Evolutionary conservation across 257 asterid species (phyloP).

Genomic region (Leptodermis oblonga): DNA sequence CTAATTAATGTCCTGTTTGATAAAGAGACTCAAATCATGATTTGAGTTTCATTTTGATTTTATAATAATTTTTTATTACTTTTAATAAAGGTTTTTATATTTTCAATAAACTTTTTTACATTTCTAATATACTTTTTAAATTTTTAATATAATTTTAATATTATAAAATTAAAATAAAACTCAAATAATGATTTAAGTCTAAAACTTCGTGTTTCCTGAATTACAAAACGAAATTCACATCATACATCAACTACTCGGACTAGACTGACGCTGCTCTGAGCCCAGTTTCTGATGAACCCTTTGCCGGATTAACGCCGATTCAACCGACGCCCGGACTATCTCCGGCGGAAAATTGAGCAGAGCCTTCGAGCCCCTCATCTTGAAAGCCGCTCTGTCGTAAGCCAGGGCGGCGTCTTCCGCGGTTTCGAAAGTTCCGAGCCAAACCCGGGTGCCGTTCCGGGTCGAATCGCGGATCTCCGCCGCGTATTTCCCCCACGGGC

Average conservation of each 20-base stretch:
- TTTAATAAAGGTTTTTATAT: too few relatives aligned
- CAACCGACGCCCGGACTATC: constrained; percentile 20
- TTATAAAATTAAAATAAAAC: too few relatives aligned
- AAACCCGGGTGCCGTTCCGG: constrained; percentile 43
- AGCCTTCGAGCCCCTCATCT: constrained; percentile 61
- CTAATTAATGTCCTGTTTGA: too few relatives aligned
- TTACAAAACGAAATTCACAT: not conserved
- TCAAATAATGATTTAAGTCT: too few relatives aligned
- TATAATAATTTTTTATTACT: too few relatives aligned
- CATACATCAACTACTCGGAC: not conserved
- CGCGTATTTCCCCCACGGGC: constrained; percentile 70
- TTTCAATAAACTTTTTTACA: too few relatives aligned
- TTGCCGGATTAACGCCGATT: not conserved
- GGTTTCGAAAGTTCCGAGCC: constrained; percentile 63
- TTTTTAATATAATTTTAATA: too few relatives aligned
- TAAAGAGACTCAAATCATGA: too few relatives aligned
- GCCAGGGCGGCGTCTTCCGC: constrained; percentile 70
- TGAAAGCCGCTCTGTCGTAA: constrained; percentile 60
- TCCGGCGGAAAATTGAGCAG: constrained; percentile 55
- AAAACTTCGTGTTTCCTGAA: not conserved
- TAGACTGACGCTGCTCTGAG: not conserved
- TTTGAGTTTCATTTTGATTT: too few relatives aligned
- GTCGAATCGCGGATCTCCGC: constrained; percentile 64
- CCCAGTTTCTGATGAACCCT: not conserved
- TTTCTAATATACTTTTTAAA: too few relatives aligned